Conservation (phyloP, 2,329 filamentous ascomycete genomes). For the Neonectria sp. region DNA sequence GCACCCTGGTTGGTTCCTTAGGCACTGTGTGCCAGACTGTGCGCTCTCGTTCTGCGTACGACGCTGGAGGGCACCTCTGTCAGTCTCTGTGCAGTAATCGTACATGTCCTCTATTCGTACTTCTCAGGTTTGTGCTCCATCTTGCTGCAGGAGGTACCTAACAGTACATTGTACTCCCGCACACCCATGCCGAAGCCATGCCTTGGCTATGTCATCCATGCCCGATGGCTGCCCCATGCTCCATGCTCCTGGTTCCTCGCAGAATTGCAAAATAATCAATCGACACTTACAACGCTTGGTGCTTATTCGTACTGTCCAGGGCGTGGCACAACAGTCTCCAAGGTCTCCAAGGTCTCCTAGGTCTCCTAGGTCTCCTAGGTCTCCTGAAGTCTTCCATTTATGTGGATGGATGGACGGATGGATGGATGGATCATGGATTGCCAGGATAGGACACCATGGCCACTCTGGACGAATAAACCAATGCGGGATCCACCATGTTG, state of each 20-base stretch:
- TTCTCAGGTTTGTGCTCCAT: conserved; percentile 12
- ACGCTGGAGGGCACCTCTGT: conserved; percentile 3
- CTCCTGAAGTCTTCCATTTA: not conserved
- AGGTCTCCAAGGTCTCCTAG: not conserved
- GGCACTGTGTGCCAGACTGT: conserved; percentile 25
- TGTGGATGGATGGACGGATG: conserved; percentile 28
- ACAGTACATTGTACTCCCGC: conserved; percentile 6
- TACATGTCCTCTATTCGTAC: not conserved
- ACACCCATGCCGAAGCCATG: conserved; percentile 14
- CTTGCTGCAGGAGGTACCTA: conserved; percentile 8
- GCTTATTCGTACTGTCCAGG: conserved; percentile 5
- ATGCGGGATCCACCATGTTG: conserved; percentile 25
- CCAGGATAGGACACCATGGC: conserved; percentile 30
- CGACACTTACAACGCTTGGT: conserved; percentile 7
- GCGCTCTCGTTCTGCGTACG: conserved; percentile 5
- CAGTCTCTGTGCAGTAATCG: not conserved
- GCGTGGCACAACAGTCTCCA: conserved; percentile 7
- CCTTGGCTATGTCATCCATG: conserved; percentile 15
- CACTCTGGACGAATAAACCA: not conserved
- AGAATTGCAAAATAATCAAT: conserved; percentile 20
- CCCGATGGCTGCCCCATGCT: conserved; percentile 21
- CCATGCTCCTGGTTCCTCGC: conserved; percentile 1
- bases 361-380: not conserved
- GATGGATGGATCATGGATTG: conserved; percentile 28
- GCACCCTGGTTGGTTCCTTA: not conserved